Base-by-base conservation (phyloP, 2,329 filamentous ascomycete species). In the Aphanocladium album region DNA sequence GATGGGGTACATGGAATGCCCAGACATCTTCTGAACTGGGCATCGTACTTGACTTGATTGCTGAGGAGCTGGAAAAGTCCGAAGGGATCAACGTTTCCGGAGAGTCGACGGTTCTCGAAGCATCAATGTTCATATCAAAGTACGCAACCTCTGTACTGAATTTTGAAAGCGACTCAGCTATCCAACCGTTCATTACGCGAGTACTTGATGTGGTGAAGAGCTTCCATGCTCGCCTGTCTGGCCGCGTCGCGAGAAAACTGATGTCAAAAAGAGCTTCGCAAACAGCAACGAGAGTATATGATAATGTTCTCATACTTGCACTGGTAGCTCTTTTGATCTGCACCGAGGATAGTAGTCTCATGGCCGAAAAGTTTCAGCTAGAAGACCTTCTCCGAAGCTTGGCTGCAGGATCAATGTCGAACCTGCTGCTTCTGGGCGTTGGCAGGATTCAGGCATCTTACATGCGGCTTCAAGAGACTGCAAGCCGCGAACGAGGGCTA, bases 1-100 rank as follows among this genome's bases (percentile, higher is more conserved):
- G 71, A 60, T 88, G 86, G 85, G 78, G 77, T 8, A 50, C 64
- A 2, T 88, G 86, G 85, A 74, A 84, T 64, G 80, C 81, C 11
- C 77, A 77, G 35, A 78, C 80, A 2, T 87, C 85, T 1, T 87
- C 85, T 3, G 84, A 88, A 65, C 65, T 88, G 21, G 85, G 85
- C 2, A 76, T 87, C 43, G 71, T 86, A n/a, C 74, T 86, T 61
- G 85, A 88, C 69, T 84, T 79, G 69, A 72, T 88, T 35, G 69
- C 74, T 12, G 83, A 86, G 37, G 74, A 80, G 50, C 61, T 76
- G n/a, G 70, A 72, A 8, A 61, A 61, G 19, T 35, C 49, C 2
- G 47, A 25, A 17, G 51, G 56, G 12, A 43, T 54, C 6, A 60
- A 53, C 25, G 33, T 50, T 5, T 7, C 57, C 5, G 60, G 65